Percentiles rank a stretch among this genome's conserved stretches.
These are phyloP conservation scores for Paraconiothyrium sp. DNA, from an alignment of 2,329 filamentous ascomycete species.

Conservation along the genomic window DNA sequence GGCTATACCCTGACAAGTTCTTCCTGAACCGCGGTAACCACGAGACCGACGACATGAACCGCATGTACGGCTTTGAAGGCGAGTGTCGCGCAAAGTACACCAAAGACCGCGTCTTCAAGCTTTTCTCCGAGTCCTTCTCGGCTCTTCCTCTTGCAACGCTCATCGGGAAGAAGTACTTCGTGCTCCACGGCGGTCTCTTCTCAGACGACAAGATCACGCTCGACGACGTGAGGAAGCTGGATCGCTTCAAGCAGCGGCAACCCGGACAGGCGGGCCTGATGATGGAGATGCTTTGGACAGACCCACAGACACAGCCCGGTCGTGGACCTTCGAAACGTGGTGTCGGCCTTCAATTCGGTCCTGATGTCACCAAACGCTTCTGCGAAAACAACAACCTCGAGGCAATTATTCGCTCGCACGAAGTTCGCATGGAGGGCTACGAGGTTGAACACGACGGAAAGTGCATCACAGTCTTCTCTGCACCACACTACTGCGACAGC, in stretches of 20 bases:
- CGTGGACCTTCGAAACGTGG: conserved; percentile 95
- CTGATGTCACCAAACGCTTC: conserved; percentile 94
- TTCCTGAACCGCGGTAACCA: conserved; percentile 98
- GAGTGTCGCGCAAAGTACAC: conserved; percentile 99
- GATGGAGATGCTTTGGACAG: conserved; percentile 99
- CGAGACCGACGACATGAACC: conserved; percentile 99
- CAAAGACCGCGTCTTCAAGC: conserved; percentile 85
- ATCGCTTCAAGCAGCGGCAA: conserved; percentile 89
- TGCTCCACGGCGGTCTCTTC: conserved; percentile 94
- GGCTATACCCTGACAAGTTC: conserved; percentile 85
- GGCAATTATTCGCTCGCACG: conserved; percentile 95
- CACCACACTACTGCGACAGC: conserved; percentile 95
- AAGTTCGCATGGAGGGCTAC: conserved; percentile 99
- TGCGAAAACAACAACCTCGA: conserved; percentile 95
- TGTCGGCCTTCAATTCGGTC: conserved; percentile 95
- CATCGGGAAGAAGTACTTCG: conserved; percentile 88
- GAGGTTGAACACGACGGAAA: conserved; percentile 95
- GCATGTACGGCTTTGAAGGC: conserved; percentile 96
- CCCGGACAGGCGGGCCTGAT: conserved; percentile 93
- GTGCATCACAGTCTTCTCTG: conserved; percentile 99
- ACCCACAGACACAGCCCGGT: conserved; percentile 86
- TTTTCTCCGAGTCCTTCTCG: conserved; percentile 98
- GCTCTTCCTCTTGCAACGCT: conserved; percentile 91
- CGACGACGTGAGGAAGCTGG: conserved; percentile 91
- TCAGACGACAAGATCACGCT: conserved; percentile 92